Conservation (phyloP, 371 early-diverging fungal genomes). For the Cokeromyces recurvatus region DNA sequence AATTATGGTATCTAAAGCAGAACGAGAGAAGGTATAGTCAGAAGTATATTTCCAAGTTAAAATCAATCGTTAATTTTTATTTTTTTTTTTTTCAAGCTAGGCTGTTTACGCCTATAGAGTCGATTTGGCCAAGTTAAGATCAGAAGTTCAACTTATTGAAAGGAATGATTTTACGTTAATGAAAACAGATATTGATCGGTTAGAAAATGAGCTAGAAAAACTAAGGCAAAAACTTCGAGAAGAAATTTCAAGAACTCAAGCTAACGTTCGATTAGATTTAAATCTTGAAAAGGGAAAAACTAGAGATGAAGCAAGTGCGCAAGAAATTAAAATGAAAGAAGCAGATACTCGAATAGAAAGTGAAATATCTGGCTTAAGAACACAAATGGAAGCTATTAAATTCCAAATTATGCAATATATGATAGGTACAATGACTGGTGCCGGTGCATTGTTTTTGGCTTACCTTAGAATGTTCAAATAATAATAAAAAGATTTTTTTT, state of each 20-base stretch:
- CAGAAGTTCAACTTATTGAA: constrained; percentile 85
- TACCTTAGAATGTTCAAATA: constrained; percentile 57
- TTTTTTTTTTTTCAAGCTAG: constrained; percentile 20
- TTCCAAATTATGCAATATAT: constrained; percentile 83
- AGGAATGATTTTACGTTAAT: constrained; percentile 88
- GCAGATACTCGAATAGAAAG: constrained; percentile 87
- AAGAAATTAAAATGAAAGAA: constrained; percentile 84
- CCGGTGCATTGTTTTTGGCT: constrained; percentile 72
- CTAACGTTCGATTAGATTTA: constrained; percentile 84
- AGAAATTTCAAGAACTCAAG: constrained; percentile 85
- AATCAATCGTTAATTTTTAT: neutral
- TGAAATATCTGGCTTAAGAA: constrained; percentile 81
- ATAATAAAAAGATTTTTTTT: neutral
- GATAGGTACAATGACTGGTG: constrained; percentile 81
- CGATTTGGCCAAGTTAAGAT: constrained; percentile 88
- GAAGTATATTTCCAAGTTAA: no score
- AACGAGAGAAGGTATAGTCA: constrained; percentile 76
- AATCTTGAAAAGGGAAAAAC: constrained; percentile 88
- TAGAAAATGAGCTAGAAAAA: constrained; percentile 76
- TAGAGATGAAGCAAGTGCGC: constrained; percentile 78
- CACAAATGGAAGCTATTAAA: constrained; percentile 92
- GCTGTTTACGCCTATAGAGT: constrained; percentile 83
- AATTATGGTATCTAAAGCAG: constrained; percentile 75
- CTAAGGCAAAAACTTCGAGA: constrained; percentile 77
- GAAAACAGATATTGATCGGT: constrained; percentile 79